phyloP scores from a whole-genome alignment of 2,329 filamentous ascomycete genomes.

The Diplodia corticola region DNA sequence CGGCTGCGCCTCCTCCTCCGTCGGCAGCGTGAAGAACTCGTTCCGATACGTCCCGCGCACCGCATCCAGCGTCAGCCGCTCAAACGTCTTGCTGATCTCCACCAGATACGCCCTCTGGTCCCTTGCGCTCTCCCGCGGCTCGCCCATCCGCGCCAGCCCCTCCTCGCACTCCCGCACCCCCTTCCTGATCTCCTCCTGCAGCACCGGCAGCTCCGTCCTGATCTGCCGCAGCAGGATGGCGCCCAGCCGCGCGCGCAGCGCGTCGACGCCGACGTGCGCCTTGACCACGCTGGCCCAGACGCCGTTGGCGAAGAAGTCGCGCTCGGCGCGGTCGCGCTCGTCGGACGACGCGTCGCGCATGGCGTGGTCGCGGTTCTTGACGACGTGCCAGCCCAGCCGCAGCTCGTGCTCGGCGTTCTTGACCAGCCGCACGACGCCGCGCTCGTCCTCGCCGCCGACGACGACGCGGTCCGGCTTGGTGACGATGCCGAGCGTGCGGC shows the following conservation, averaged over 20 bases:
- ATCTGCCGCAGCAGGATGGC: constrained; percentile 39
- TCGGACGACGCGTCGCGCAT: constrained; percentile 35
- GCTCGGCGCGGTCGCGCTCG: constrained; percentile 43
- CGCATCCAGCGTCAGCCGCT: constrained; percentile 47
- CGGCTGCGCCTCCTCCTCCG: constrained; percentile 25
- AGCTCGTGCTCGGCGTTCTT: constrained; percentile 44
- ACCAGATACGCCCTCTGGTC: constrained; percentile 55
- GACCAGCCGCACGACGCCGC: constrained; percentile 42
- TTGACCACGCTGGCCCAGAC: constrained; percentile 32
- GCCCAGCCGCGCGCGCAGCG: constrained; percentile 50
- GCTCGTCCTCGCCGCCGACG: constrained; percentile 44
- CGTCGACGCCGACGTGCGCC: constrained; percentile 48
- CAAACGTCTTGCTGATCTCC: constrained; percentile 47
- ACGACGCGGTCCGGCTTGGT: constrained; percentile 55
- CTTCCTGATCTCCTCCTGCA: constrained; percentile 46
- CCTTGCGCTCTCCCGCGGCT: constrained; percentile 43
- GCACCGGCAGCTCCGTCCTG: constrained; percentile 33
- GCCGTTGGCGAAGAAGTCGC: constrained; percentile 36
- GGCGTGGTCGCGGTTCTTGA: constrained; percentile 47
- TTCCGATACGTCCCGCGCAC: constrained; percentile 44
- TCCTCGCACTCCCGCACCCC: constrained; percentile 36
- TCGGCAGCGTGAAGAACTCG: background rate
- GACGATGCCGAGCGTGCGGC: constrained; percentile 57
- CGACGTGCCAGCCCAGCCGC: constrained; percentile 55
- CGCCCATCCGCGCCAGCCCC: constrained; percentile 50